These are phyloP conservation scores for Auriscalpium vulgare DNA, from an alignment of 768 basidiomycete species.

Conservation along the genomic window DNA sequence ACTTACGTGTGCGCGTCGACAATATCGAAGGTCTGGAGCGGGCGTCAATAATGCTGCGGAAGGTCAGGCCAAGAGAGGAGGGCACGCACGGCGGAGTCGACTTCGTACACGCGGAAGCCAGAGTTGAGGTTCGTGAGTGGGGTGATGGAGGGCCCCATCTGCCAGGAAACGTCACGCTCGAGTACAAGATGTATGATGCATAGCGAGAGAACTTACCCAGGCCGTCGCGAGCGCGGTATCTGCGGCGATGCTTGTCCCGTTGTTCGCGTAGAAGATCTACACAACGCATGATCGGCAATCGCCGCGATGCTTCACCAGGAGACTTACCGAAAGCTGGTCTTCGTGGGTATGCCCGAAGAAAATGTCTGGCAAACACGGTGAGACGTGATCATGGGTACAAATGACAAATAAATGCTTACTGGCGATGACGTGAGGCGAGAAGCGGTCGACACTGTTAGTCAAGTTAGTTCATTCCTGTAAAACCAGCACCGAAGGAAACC, in stretches of 20 bases:
- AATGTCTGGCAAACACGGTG: slow-evolving; percentile 36
- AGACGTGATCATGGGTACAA: not conserved
- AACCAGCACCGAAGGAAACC: slow-evolving; percentile 1
- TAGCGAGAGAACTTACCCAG: slow-evolving; percentile 31
- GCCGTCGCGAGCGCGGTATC: slow-evolving; percentile 48
- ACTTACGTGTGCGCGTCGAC: slow-evolving; percentile 71
- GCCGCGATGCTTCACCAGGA: not conserved
- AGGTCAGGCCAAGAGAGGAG: not conserved
- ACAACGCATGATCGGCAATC: not conserved
- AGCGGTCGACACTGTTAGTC: slow-evolving; percentile 56
- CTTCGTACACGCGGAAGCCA: slow-evolving; percentile 68
- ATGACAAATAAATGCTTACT: slow-evolving; percentile 34
- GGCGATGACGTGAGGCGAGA: slow-evolving; percentile 69
- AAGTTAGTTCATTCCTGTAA: not conserved
- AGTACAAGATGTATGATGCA: no score
- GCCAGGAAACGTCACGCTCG: not conserved
- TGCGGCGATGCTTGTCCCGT: slow-evolving; percentile 50
- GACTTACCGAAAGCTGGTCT: slow-evolving; percentile 54
- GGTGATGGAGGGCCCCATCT: slow-evolving; percentile 67
- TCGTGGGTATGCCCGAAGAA: slow-evolving; percentile 77
- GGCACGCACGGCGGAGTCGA: slow-evolving; percentile 52
- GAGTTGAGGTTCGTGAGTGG: slow-evolving; percentile 66
- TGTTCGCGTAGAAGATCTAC: slow-evolving; percentile 68
- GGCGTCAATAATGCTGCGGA: not conserved
- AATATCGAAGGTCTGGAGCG: slow-evolving; percentile 64